Evolutionary conservation across 2,329 filamentous ascomycete species (phyloP), one percentile per base, ranked within the genome.

Genomic region (Colletotrichum horii): DNA sequence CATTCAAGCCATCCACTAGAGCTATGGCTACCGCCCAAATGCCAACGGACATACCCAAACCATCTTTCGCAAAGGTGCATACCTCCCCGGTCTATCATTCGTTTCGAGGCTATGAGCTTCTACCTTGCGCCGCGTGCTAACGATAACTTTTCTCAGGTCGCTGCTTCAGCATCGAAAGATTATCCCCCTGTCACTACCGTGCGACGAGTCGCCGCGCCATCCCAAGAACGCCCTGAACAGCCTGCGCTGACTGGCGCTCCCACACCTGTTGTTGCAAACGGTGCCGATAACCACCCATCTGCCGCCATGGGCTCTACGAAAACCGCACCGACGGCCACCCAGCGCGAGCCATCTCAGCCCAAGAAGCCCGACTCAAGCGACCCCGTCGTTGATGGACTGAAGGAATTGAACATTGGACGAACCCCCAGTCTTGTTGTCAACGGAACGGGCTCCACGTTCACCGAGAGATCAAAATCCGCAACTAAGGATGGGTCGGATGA

Each of bases 61-160:
- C 93, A 79, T 95, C 94, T 58, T 96, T 96, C 88, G 94, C 94
- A 85, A 95, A 94, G 90, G 94, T 95, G 87, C 74, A 88, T 80
- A 76, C 52, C 38, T 15, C 28, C 30, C 12, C 32, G 32, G 15
- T 56, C 30, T 24, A 30, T 32, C 16, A 32, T 32, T 22, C 43
- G 43, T 48, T 65, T 16, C 62, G 62, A 66, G 68, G 26, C 36
- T 38, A 55, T 14, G 52, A 34, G 68, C 38, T 55, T 60, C 43
- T 22, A 22, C 52, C 48, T 60, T 14, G 26, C 48, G 58, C 43
- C 26, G 22, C 32, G 56, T 60, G 72, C 79, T 82, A 72, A 82
- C 78, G 26, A 61, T 76, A 60, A 75, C 58, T 78, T 34, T 60
- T 75, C 67, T 75, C 71, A 91, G 89, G 87, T 90, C 77, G 88